A percentile compares a stretch with the other conserved stretches of the same genome.
Evolutionary conservation across 169 alveolate species (phyloP).

Genomic region (Pseudocohnilembus persalinus): DNA sequence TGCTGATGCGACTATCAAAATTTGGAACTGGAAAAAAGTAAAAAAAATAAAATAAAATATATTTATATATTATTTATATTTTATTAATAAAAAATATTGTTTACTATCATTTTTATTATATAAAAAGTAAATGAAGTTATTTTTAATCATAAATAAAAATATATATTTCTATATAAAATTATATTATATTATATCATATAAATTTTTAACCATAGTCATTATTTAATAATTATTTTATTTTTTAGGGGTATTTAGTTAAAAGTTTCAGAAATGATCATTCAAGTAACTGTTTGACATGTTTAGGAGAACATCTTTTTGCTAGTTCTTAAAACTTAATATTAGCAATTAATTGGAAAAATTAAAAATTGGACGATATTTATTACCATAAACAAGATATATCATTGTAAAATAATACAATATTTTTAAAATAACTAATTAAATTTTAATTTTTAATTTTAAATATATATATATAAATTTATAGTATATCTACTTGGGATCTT

Average conservation of each 20-base stretch:
- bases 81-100: too few relatives aligned
- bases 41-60: too few relatives aligned
- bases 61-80: too few relatives aligned
- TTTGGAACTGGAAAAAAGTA: neutral
- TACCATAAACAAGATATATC: neutral
- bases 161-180: too few relatives aligned
- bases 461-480: too few relatives aligned
- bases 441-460: too few relatives aligned
- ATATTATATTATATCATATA: too few relatives aligned
- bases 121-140: too few relatives aligned
- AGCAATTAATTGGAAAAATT: neutral
- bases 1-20: neutral
- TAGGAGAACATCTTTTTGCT: neutral
- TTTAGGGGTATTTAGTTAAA: neutral
- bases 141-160: too few relatives aligned
- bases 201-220: too few relatives aligned
- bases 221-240: too few relatives aligned
- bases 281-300: neutral
- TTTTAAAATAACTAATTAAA: neutral
- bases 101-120: too few relatives aligned
- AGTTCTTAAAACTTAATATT: neutral
- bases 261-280: neutral
- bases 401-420: neutral
- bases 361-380: neutral
- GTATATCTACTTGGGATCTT: neutral